Evolutionary conservation across 805 yeast genomes (phyloP).

Genomic region (Lachancea sp.): DNA sequence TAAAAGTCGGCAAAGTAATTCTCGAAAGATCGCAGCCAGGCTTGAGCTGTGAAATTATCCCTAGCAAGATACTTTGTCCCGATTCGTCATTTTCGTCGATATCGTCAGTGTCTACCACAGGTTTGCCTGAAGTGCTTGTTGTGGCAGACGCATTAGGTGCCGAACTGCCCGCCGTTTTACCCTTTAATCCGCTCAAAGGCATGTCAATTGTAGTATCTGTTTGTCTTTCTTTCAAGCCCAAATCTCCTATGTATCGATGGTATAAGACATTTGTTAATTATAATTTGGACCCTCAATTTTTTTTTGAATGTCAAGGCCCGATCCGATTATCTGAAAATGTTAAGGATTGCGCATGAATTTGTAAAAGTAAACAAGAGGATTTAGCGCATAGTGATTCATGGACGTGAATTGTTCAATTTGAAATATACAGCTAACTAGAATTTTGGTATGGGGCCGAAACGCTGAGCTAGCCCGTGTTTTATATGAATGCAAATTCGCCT

Average conservation of each 20-base stretch:
- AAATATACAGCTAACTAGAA: too few relatives aligned
- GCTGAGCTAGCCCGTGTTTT: background rate
- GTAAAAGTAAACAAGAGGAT: too few relatives aligned
- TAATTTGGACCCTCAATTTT: constrained; percentile 4
- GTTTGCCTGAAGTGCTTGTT: background rate
- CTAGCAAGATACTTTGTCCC: constrained; percentile 78
- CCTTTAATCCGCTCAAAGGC: constrained; percentile 1
- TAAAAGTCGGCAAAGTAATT: constrained; percentile 92
- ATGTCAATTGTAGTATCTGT: background rate
- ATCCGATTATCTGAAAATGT: too few relatives aligned
- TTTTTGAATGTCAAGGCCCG: too few relatives aligned
- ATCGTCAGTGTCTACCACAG: constrained; percentile 47
- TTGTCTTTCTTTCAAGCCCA: background rate
- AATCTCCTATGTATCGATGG: background rate
- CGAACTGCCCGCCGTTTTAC: constrained; percentile 1
- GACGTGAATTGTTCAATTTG: too few relatives aligned
- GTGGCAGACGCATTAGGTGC: background rate
- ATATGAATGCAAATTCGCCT: background rate
- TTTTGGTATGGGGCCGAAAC: too few relatives aligned
- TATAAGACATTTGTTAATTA: background rate
- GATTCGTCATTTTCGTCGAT: constrained; percentile 89
- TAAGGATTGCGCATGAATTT: too few relatives aligned
- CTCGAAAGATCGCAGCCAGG: constrained; percentile 88
- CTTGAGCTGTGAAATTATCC: constrained; percentile 83
- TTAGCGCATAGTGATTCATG: too few relatives aligned